These are phyloP conservation scores for Teunomyces funiuensis DNA, from an alignment of 805 yeast genomes.

Conservation along the genomic window DNA sequence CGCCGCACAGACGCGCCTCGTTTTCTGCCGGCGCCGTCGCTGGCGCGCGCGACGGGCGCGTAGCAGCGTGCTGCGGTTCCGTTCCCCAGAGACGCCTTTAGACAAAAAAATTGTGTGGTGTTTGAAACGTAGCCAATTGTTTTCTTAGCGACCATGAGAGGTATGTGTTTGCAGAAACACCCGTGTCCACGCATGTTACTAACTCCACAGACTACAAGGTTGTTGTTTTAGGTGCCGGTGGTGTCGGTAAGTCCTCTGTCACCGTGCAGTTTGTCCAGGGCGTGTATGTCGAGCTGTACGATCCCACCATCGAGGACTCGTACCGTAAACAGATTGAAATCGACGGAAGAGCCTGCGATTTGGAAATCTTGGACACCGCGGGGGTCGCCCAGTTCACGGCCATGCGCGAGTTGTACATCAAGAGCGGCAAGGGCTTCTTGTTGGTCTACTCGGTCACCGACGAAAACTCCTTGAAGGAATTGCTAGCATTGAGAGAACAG, in stretches of 20 bases:
- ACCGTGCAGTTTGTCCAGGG: conserved; percentile 93
- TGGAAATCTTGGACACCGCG: conserved; percentile 68
- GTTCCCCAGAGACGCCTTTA: conserved; percentile 5
- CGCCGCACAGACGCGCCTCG: too few relatives aligned
- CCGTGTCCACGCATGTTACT: too few relatives aligned
- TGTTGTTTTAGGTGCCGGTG: conserved; percentile 94
- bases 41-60: too few relatives aligned
- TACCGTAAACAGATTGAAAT: conserved; percentile 85
- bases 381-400: conserved; percentile 89
- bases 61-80: not conserved
- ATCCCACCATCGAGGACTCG: conserved; percentile 96
- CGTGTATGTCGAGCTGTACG: conserved; percentile 85
- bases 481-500: conserved; percentile 77
- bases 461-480: conserved; percentile 68
- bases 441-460: conserved; percentile 61
- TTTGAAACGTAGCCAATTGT: not conserved
- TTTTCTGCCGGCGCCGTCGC: too few relatives aligned
- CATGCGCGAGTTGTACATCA: conserved; percentile 86
- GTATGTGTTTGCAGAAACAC: conserved; percentile 8
- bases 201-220: conserved; percentile 69
- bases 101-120: not conserved
- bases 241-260: conserved; percentile 93
- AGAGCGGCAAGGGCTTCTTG: conserved; percentile 76
- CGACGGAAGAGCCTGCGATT: conserved; percentile 81
- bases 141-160: conserved; percentile 9